These are phyloP conservation scores for Pythium vanterpoolii DNA, from an alignment of 352 stramenopile genomes.

Conservation along the genomic window DNA sequence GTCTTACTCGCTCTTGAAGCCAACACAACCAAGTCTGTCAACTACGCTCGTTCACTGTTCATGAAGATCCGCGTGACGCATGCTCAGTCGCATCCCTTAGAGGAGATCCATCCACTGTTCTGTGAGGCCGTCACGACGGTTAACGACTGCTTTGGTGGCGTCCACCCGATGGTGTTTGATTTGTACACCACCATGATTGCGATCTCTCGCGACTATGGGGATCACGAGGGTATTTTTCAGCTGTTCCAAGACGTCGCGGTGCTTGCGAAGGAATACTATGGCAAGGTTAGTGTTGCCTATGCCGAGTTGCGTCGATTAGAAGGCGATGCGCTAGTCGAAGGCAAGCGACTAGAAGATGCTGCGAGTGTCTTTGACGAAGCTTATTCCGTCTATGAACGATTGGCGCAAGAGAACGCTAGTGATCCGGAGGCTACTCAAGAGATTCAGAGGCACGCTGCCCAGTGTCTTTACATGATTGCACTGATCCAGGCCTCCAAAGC, in stretches of 20 bases:
- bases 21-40: neutral
- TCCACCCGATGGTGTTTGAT: conserved; percentile 38
- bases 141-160: conserved; percentile 39
- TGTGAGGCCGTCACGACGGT: conserved; percentile 27
- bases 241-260: neutral
- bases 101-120: conserved; percentile 28
- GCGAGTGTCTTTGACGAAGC: conserved; percentile 53
- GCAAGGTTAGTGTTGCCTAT: conserved; percentile 43
- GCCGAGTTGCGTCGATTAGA: conserved; percentile 45
- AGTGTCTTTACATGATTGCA: conserved; percentile 43
- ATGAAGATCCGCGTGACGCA: conserved; percentile 37
- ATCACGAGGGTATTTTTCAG: conserved; percentile 24
- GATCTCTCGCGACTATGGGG: conserved; percentile 25
- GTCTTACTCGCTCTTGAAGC: conserved; percentile 8
- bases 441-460: conserved; percentile 24
- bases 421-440: conserved; percentile 2
- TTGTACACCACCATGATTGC: conserved; percentile 48
- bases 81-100: neutral
- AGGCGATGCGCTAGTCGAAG: conserved; percentile 30
- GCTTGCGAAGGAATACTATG: conserved; percentile 33
- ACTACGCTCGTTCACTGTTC: conserved; percentile 20
- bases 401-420: conserved; percentile 20
- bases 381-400: conserved; percentile 45
- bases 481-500: conserved; percentile 15
- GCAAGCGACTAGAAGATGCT: conserved; percentile 27